Evolutionary conservation across 176 grass and related monocot genomes (phyloP).

Genomic region (Saccharum spontaneum): DNA sequence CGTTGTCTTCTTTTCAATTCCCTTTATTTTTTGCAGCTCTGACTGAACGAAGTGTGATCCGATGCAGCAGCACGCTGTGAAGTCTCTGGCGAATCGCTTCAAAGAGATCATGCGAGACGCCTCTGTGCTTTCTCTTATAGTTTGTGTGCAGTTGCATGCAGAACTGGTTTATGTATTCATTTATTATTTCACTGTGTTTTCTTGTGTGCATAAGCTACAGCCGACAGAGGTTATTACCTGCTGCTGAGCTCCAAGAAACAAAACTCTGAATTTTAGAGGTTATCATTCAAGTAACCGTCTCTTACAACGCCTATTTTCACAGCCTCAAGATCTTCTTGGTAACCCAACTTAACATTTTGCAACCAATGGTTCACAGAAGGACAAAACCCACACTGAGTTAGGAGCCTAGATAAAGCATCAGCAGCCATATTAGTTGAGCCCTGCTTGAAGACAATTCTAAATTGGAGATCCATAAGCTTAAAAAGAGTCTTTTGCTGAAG

Average conservation of each 20-base stretch:
- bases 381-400: too few species aligned
- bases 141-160: neutral
- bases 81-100: neutral
- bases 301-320: too few species aligned
- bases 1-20: neutral
- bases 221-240: too few species aligned
- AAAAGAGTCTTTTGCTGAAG: too few species aligned
- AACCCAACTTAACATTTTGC: too few species aligned
- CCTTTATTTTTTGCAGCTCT: neutral
- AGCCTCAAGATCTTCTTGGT: too few species aligned
- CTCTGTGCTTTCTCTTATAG: neutral
- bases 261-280: neutral
- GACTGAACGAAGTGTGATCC: constrained; percentile 11
- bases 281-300: neutral
- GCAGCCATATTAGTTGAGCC: too few species aligned
- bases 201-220: neutral
- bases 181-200: too few species aligned
- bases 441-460: too few species aligned
- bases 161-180: neutral
- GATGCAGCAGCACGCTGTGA: constrained; percentile 14
- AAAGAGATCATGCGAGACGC: neutral
- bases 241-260: neutral
- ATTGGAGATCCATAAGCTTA: too few species aligned
- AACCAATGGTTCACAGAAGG: too few species aligned
- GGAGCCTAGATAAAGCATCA: too few species aligned